Evolutionary conservation across 2,329 filamentous ascomycete species (phyloP), one percentile per base, ranked within the genome.

Genomic region (Microcyclosporella mali): DNA sequence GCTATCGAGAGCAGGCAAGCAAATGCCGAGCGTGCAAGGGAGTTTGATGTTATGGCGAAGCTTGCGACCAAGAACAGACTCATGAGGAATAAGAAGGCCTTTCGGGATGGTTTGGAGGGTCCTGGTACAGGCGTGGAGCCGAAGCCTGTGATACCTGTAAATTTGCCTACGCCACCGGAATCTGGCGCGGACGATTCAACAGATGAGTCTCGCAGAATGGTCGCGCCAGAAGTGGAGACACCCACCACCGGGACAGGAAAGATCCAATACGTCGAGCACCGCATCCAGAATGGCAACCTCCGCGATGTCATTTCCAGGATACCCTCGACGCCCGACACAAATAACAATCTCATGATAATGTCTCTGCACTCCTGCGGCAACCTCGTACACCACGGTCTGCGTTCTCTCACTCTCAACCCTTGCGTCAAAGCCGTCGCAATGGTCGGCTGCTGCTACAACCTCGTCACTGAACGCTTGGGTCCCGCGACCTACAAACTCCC

Each of bases 291-390:
- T 52, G 86, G 85, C 31, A 79, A 90, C 57, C 70, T 94, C 11
- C 72, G 72, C 0, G 73, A 78, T 6, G 79, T 88, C 10, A 74
- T 88, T n/a, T 62, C 72, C 3, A 74, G 81, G 66, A 56, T 60
- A 28, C 46, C 51, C 3, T 39, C 45, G 3, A 15, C 19, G 10
- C 21, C 21, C 21, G 29, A 41, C 19, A 11, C 31, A 9, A 33
- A 45, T n/a, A 51, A 52, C 35, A 67, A 41, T 57, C 73, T 94
- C 29, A 88, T 95, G 82, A 85, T 90, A 12, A 82, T 97, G 21
- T 97, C 92, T 0, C 86, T 98, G 14, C 92, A 98, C 65, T 97
- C 90, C 0, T 98, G 92, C 61, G 92, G 92, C 19, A 97, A 98
- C 55, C 79, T 98, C n/a, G 85, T 94, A 1, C 92, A 98, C 64